Evolutionary conservation across 2,329 filamentous ascomycete species (phyloP).

Genomic region (Cordyceps javanica): DNA sequence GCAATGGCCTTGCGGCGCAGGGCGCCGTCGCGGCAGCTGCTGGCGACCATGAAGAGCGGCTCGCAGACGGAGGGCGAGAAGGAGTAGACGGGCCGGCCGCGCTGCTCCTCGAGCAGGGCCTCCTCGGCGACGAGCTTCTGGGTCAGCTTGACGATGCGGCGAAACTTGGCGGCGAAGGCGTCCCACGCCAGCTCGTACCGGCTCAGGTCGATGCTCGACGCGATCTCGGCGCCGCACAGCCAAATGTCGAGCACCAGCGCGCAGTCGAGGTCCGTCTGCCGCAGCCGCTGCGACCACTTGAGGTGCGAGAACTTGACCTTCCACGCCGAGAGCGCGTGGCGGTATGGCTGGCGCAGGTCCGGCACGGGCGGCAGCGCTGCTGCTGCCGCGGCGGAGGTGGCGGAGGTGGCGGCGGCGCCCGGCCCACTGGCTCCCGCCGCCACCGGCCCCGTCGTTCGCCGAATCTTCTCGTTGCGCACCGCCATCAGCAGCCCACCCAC

Average conservation of each 20-base stretch:
- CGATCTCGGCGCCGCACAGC: constrained; percentile 11
- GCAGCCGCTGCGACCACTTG: constrained; percentile 9
- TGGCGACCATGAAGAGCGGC: constrained; percentile 11
- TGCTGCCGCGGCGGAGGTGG: not conserved
- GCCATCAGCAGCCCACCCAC: constrained; percentile 4
- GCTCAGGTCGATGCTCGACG: constrained; percentile 3
- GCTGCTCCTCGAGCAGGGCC: constrained; percentile 1
- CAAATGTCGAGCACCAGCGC: constrained; percentile 10
- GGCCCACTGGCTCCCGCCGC: no score
- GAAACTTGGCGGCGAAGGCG: constrained; percentile 1
- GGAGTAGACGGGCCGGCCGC: constrained; percentile 7
- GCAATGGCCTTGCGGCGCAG: constrained; percentile 7
- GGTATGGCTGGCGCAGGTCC: constrained; percentile 1
- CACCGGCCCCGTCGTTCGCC: constrained; percentile 18
- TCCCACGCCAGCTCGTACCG: constrained; percentile 12
- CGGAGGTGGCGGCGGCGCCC: no score
- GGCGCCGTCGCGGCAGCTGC: not conserved
- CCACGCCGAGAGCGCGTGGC: constrained; percentile 9
- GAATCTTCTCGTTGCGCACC: constrained; percentile 2
- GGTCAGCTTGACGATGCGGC: constrained; percentile 4
- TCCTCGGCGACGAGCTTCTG: constrained; percentile 6
- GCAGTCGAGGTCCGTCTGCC: constrained; percentile 9
- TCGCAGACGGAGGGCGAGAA: constrained; percentile 9
- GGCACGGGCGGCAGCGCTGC: not conserved
- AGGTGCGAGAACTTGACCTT: constrained; percentile 10